Evolutionary conservation across 2,329 filamentous ascomycete species (phyloP), one percentile per base, ranked within the genome.

Genomic region (Trichoderma pleuroti): DNA sequence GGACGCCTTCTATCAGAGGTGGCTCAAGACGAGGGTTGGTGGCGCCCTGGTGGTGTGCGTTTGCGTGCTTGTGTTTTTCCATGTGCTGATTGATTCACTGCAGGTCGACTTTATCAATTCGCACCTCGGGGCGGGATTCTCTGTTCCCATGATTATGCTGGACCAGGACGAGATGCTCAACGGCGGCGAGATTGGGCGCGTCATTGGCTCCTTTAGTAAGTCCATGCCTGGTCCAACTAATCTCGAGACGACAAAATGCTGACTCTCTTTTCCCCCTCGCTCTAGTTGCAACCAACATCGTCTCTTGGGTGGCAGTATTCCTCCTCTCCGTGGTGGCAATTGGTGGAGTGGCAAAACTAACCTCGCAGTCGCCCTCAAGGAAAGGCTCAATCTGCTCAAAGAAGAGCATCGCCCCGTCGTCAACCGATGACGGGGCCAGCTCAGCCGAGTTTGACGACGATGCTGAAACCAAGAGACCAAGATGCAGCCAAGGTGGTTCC

Each of bases 81-180:
- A 30, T 42, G 18, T 49, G 21, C 28, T 32, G 6, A 21, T 46
- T 30, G 5, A 24, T 49, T 61, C 60, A 57, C 26, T 46, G 1
- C 63, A 87, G 84, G 80, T 85, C 26, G 81, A 86, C 61, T 80
- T 86, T 11, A 80, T 87, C 67, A 87, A 87, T 72, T 76, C 80
- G 3, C 83, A 87, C 74, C 82, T 87, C 73, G 85, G 85, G 0
- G 75, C 86, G 7, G 85, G 84, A 4, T 87, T 87, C 73, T 82
- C 83, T 0, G 80, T 86, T 3, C 85, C 86, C 0, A 80, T 87
- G 3, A 77, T 86, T 2, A 83, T 83, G 78, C 80, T 86, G 16
- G 81, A 82, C 49, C 74, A 78, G n/a, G 74, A 76, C 3, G 72
- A 81, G 8, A 73, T 80, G 12, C 72, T 82, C 9, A 75, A 77